Evolutionary conservation across 2,329 filamentous ascomycete species (phyloP), one percentile per base, ranked within the genome.

Genomic region (Cryphonectria nitschkei): DNA sequence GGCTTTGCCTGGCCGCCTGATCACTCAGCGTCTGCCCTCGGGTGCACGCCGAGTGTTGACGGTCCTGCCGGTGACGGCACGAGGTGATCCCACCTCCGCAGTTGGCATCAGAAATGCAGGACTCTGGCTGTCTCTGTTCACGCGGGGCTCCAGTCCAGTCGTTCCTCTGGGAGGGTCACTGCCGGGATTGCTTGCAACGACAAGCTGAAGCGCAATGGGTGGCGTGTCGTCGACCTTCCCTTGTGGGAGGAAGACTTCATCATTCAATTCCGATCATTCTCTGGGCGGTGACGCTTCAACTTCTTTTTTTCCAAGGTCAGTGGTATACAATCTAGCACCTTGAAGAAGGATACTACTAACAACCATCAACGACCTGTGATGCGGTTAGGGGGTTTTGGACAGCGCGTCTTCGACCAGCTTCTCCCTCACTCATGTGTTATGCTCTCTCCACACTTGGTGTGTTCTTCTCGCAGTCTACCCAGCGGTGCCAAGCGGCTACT

Each of bases 41-140:
- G 50, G 52, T n/a, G 73, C 1, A 60, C 67, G 72, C 67, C 52
- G 62, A 56, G 58, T 69, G 70, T 60, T 68, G 70, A 70, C 43
- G 72, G 73, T 72, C 74, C 77, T 78, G 77, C 77, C 76, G 76
- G 77, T 75, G 74, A 78, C 76, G 77, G 77, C 75, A 76, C 76
- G 74, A 72, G 76, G 75, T 72, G 72, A 75, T 73, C 61, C 70
- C 72, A 75, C 74, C 76, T 75, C 73, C 76, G 77, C 76, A 77
- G 77, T 76, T 78, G 77, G 77, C 77, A 78, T 78, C 77, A 78
- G 76, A 78, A 78, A 78, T 74, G 76, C 76, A 78, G 76, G 76
- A 72, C 74, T 50, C 71, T 75, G 73, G 71, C 71, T 68, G 76
- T 70, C 72, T 73, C 50, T 68, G 69, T 68, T 62, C 54, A 63